Base-by-base conservation (phyloP, 106 monocot species). In the Agapanthus africanus region DNA sequence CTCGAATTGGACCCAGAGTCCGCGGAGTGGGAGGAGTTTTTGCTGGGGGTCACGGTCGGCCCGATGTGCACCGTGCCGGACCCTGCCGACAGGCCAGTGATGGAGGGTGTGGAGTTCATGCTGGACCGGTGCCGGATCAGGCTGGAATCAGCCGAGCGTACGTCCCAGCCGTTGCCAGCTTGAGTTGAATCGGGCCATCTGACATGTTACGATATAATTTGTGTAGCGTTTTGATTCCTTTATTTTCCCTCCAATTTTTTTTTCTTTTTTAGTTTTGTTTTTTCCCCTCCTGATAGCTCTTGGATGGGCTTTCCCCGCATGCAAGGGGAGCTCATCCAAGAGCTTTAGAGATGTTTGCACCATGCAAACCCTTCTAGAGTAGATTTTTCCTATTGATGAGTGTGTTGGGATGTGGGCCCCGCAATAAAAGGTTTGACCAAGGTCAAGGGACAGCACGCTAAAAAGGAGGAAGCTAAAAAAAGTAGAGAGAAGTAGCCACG, bases 51-150 rank as follows among this genome's bases (percentile, higher is more conserved):
- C 16, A 95, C 91, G 74, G 95, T 95, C 3, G 95, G 91, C 10
- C 82, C 91, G 16, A 85, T 95, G 65, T 95, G 95, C 86, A 95
- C 95, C 23, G 82, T 88, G 10, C 71, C 88, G 9, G 86, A 86
- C 73, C 91, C 88, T 35, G 38, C 72, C 4, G 91, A 95, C 67
- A 79, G 95, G 37, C 88, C 86, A 8, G 59, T 79, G 42, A 86
- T 88, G 95, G 70, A 84, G 40, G 95, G 91, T 67, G 79, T 95
- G 63, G 95, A 91, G 42, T 95, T 95, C 85, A 95, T 95, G 95
- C 88, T 95, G 27, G 95, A 95, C 50, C 88, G 91, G 40, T 95
- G 95, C 76, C 81, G 95, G 1, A 86, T 95, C 13, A 84, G 88
- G 7, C 83, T 86, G 21, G 95, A 88, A 72, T 95, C 95, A 28